Base-by-base conservation (phyloP, 2,329 filamentous ascomycete genomes). In the Uncinocarpus reesii region DNA sequence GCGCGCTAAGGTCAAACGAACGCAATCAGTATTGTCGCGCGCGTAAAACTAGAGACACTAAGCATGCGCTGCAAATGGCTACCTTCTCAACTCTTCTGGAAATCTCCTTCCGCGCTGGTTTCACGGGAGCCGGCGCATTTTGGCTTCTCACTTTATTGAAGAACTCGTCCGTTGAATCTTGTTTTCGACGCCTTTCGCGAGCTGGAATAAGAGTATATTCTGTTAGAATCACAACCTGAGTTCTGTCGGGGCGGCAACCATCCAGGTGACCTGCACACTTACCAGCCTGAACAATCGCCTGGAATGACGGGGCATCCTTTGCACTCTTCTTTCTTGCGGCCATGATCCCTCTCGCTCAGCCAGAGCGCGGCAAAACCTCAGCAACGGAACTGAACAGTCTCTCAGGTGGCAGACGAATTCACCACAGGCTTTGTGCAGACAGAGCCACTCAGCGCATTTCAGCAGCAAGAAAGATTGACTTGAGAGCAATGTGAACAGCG, bases 131-230 rank as follows among this genome's bases (percentile, higher is more conserved):
- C 8, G 74, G 68, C 4, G 67, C 67, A 56, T 67, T 74, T 10
- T 69, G 61, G 54, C 72, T 69, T 55, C 76, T 70, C 52, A 71
- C 73, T 54, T 67, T 70, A 36, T 76, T 76, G 24, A 82, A 71
- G 35, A 83, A 75, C 58, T 79, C 67, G 54, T 76, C 75, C 40
- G 79, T 78, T 3, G 81, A 70, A 1, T 67, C 64, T 58, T 79
- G 74, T 49, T 77, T 72, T 59, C 74, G 74, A 57, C 73, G 74
- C 59, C 72, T 71, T 50, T 74, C 66, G 40, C 77, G 73, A 58
- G 70, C 73, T 76, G 48, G 31, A 37, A 46, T 4, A 47, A 45
- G 10, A 46, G 41, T 47, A 44, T 3, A 29, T 16, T 28, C 4
- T 29, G 36, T 49, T n/a, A 49, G 34, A 13, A 15, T 15, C 7